These are phyloP conservation scores for Fallopia convolvulus DNA, from an alignment of 148 eudicot species.

Conservation along the genomic window DNA sequence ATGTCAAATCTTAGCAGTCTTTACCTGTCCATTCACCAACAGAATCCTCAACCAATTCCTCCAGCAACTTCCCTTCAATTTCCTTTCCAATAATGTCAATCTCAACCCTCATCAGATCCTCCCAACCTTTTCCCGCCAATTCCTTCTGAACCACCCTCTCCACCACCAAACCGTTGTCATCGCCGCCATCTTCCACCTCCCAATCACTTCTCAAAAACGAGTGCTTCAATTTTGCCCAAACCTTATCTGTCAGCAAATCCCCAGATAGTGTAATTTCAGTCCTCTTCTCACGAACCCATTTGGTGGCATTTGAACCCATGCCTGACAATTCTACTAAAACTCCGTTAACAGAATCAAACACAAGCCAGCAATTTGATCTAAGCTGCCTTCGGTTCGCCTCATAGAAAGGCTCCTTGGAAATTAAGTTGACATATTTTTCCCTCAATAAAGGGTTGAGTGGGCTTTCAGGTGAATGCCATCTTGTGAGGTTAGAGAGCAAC, in stretches of 20 bases:
- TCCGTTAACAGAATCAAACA: conserved; percentile 77
- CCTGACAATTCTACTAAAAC: conserved; percentile 43
- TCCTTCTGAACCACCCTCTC: conserved; percentile 69
- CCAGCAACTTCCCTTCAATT: conserved; percentile 65
- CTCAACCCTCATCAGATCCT: conserved; percentile 37
- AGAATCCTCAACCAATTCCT: conserved; percentile 68
- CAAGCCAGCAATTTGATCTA: conserved; percentile 56
- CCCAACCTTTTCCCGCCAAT: conserved; percentile 72
- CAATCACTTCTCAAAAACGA: conserved; percentile 28
- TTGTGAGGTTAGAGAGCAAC: conserved; percentile 25
- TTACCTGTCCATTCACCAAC: conserved; percentile 52
- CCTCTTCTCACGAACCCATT: conserved; percentile 2
- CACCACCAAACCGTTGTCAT: conserved; percentile 47
- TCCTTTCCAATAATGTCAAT: conserved; percentile 47
- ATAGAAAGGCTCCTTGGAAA: conserved; percentile 35
- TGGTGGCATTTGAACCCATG: conserved; percentile 18
- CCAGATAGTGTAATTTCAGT: background rate
- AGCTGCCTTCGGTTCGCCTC: conserved; percentile 60
- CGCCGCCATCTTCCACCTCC: conserved; percentile 34
- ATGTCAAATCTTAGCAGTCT: conserved; percentile 10
- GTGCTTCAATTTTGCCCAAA: conserved; percentile 57
- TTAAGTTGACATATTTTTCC: conserved; percentile 47
- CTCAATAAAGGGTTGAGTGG: conserved; percentile 73
- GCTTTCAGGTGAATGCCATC: conserved; percentile 74
- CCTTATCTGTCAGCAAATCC: conserved; percentile 34